A percentile compares a stretch with the other conserved stretches of the same genome.
phyloP scores from a whole-genome alignment of 164 flowering plant genomes.

The Brasenia schreberi region DNA sequence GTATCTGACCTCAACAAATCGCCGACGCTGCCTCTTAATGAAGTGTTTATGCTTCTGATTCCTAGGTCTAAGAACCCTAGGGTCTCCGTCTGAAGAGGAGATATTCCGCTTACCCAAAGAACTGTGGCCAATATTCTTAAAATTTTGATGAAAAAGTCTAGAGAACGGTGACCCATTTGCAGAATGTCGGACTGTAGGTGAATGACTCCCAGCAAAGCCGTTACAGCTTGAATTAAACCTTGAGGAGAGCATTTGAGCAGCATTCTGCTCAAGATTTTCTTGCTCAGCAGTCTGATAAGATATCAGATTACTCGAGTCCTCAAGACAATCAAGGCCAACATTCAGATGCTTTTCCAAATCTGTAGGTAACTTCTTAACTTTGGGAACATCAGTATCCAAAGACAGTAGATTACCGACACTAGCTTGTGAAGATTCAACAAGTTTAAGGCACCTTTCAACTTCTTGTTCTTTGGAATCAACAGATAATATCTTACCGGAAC shows the following conservation, averaged over 20 bases:
- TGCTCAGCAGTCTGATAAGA: constrained; percentile 46
- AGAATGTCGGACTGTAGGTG: constrained; percentile 17
- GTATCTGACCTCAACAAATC: constrained; percentile 59
- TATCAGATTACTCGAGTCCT: neutral
- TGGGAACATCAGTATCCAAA: neutral
- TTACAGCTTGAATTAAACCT: constrained; percentile 87
- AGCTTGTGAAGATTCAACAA: neutral
- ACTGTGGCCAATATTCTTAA: constrained; percentile 11
- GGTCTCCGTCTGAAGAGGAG: constrained; percentile 36
- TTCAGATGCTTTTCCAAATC: neutral
- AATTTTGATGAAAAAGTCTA: constrained; percentile 16
- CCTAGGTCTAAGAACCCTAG: constrained; percentile 68
- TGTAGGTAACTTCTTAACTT: neutral
- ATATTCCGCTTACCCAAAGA: constrained; percentile 21
- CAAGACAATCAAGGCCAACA: neutral
- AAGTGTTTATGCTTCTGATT: constrained; percentile 35
- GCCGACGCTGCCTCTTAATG: constrained; percentile 38
- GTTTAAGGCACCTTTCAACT: neutral
- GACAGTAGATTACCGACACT: neutral
- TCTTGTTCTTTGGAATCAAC: neutral
- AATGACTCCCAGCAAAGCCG: constrained; percentile 34
- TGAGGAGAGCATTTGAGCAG: constrained; percentile 96
- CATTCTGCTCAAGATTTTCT: constrained; percentile 94
- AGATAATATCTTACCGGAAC: neutral
- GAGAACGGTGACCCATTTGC: constrained; percentile 22